phyloP scores from a whole-genome alignment of 1,284 basidiomycete genomes.

The Boletus nobilissimus region DNA sequence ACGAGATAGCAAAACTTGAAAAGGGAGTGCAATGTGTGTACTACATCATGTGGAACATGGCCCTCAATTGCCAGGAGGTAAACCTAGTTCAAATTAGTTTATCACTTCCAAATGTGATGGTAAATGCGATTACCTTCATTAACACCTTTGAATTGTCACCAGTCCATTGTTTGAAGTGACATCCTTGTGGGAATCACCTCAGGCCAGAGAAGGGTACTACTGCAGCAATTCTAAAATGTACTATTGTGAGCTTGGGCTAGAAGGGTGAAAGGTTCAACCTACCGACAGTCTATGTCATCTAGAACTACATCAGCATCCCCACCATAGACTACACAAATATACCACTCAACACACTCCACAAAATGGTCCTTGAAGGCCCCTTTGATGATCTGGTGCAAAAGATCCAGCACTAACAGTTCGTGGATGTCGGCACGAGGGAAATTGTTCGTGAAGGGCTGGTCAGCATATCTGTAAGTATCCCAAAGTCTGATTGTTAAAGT shows the following conservation, averaged over 20 bases:
- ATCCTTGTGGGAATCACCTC: background rate
- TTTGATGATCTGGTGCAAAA: constrained; percentile 12
- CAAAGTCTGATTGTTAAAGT: background rate
- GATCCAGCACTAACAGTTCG: background rate
- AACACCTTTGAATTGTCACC: constrained; percentile 5
- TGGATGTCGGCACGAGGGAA: constrained; percentile 1
- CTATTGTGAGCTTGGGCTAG: background rate
- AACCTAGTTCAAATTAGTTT: background rate
- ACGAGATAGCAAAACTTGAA: constrained; percentile 1
- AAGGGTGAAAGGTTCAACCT: background rate
- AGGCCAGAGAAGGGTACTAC: background rate
- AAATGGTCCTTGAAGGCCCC: constrained; percentile 2
- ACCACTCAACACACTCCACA: background rate
- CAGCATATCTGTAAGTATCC: background rate
- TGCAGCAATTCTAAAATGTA: background rate
- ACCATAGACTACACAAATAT: background rate
- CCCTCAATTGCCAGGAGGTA: background rate
- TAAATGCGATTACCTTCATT: constrained; percentile 6
- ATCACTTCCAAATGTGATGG: background rate
- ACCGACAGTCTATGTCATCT: background rate
- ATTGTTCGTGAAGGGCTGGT: constrained; percentile 1
- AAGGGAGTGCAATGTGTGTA: background rate
- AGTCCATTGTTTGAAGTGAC: constrained; percentile 9
- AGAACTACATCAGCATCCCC: background rate
- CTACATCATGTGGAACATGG: background rate